These are phyloP conservation scores for Plasmodium knowlesi DNA, from an alignment of 169 alveolate species.

Conservation along the genomic window DNA sequence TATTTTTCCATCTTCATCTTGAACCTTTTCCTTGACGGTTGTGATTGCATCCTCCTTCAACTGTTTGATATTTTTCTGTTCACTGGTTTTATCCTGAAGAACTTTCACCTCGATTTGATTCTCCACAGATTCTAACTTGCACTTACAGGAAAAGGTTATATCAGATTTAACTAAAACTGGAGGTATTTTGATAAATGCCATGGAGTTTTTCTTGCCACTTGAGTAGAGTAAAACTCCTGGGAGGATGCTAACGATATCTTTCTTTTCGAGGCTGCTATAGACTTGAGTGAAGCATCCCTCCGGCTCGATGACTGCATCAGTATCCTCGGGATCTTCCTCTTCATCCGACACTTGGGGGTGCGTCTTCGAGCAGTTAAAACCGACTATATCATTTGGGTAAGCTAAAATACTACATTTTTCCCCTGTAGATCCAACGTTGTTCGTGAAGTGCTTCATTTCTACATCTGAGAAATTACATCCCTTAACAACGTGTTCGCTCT, in stretches of 20 bases:
- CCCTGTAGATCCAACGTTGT: background rate
- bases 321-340: background rate
- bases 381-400: conserved; percentile 29
- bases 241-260: background rate
- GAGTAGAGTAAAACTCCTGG: background rate
- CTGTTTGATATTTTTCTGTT: background rate
- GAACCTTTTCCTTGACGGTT: background rate
- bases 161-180: background rate
- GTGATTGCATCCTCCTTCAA: background rate
- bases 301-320: background rate
- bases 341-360: background rate
- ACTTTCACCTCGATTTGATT: background rate
- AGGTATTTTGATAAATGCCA: conserved; percentile 22
- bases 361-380: conserved; percentile 42
- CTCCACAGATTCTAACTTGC: background rate
- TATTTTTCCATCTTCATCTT: background rate
- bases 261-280: background rate
- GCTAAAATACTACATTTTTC: conserved; percentile 9
- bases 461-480: conserved; percentile 45
- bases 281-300: conserved; percentile 36
- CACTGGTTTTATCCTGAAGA: background rate
- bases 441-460: conserved; percentile 2
- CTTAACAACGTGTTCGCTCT: conserved; percentile 17
- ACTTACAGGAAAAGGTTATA: background rate
- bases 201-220: background rate